Evolutionary conservation across 1,284 basidiomycete genomes (phyloP), one percentile per base, ranked within the genome.

Genomic region (Rhodotorula sp.): DNA sequence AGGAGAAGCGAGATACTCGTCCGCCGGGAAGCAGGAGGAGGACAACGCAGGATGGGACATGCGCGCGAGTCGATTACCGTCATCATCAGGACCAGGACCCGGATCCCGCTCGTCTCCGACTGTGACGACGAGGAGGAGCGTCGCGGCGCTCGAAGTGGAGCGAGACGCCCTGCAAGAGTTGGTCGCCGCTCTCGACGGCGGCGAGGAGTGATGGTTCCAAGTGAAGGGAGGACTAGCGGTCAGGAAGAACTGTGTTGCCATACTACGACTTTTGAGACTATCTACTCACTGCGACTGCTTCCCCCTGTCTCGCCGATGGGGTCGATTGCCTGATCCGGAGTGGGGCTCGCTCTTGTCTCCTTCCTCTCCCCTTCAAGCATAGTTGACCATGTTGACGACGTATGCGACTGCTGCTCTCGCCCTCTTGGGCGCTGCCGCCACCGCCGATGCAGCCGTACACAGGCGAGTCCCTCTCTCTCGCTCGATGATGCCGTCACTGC

Each of bases 361-460:
- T 34, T 34, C 34, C 66, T 62, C 58, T 50, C 56, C 23, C 67
- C 21, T 18, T 47, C n/a, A 31, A 50, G 5, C 45, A 57, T 23
- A 18, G 34, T 28, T 19, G 23, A 19, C 55, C 16, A 68, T 71
- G 70, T 57, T 67, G 47, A 55, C 54, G 26, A 45, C 55, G 15
- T 64, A 66, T 47, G 50, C 63, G 19, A 64, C 63, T 19, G 34
- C 66, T 12, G 70, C 62, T 2, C 66, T 71, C 45, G 64, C 70
- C 15, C 60, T 71, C 26, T 64, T 71, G 45, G 67, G 66, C 2
- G 66, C 70, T 47, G n/a, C 63, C 21, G 43, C 58, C 15, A 49
- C 64, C 55, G 74, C 60, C 55, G 64, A 75, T 14, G 77, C 77
- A 19, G 74, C 69, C 65, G 69, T 76, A 5, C 71, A 73, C 72